Evolutionary conservation across 1,284 basidiomycete species (phyloP).

Genomic region (Austroboletus novae-zelandiae): DNA sequence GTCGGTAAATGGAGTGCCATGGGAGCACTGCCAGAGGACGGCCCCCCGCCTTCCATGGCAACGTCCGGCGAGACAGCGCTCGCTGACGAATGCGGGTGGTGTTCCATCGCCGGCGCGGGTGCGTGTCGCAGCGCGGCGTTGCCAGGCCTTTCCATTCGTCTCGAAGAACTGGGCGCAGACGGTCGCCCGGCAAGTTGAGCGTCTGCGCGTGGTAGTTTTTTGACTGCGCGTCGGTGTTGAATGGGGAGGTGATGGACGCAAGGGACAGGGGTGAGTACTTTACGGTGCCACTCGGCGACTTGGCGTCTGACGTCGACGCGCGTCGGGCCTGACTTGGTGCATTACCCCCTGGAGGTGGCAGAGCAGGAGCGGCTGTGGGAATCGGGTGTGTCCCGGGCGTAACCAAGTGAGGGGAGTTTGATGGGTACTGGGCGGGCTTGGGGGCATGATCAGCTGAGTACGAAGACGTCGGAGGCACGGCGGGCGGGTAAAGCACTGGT

Average conservation of each 20-base stretch:
- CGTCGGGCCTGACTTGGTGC: slow-evolving; percentile 27
- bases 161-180: slow-evolving; percentile 43
- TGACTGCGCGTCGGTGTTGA: slow-evolving; percentile 38
- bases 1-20: slow-evolving; percentile 29
- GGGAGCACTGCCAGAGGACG: slow-evolving; percentile 17
- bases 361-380: slow-evolving; percentile 14
- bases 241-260: slow-evolving; percentile 33
- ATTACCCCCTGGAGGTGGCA: slow-evolving; percentile 5
- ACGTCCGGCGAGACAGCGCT: slow-evolving; percentile 23
- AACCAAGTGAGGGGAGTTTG: slow-evolving; percentile 29
- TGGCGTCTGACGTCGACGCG: slow-evolving; percentile 27
- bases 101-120: slow-evolving; percentile 19
- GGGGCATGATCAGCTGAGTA: slow-evolving; percentile 27
- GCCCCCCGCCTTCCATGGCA: slow-evolving; percentile 28
- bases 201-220: slow-evolving; percentile 57
- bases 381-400: slow-evolving; percentile 16
- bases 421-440: slow-evolving; percentile 27
- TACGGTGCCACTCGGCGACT: slow-evolving; percentile 25
- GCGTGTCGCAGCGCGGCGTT: slow-evolving; percentile 24
- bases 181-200: slow-evolving; percentile 46
- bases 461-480: slow-evolving; percentile 20
- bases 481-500: slow-evolving; percentile 26
- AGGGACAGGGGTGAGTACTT: slow-evolving; percentile 34
- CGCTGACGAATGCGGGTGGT: slow-evolving; percentile 19
- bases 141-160: slow-evolving; percentile 34